Conservation (phyloP, 768 basidiomycete species). For the Calvatia gigantea region DNA sequence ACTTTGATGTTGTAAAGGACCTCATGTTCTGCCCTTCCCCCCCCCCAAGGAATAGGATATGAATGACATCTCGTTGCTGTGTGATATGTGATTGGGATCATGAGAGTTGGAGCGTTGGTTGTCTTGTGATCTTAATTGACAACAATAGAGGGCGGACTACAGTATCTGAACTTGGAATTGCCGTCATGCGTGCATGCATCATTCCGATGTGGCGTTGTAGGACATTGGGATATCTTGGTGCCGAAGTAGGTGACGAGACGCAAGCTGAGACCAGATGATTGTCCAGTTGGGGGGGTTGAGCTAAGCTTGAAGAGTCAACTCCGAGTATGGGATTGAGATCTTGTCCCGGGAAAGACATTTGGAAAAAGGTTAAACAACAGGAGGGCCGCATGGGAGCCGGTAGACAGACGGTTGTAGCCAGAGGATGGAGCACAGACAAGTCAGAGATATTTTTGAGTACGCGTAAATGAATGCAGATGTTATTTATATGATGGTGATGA, state of each 20-base stretch:
- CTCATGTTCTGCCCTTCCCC: no score
- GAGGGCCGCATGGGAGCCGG: neutral
- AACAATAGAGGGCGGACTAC: neutral
- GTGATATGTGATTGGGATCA: neutral
- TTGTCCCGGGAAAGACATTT: neutral
- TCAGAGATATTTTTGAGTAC: neutral
- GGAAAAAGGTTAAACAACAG: neutral
- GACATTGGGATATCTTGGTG: neutral
- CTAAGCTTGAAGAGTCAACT: neutral
- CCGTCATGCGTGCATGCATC: neutral
- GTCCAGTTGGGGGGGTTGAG: neutral
- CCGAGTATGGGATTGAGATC: neutral
- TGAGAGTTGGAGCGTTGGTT: neutral
- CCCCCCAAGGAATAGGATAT: neutral
- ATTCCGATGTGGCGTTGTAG: neutral
- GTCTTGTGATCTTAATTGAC: neutral
- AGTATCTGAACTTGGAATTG: neutral
- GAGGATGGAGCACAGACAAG: no score
- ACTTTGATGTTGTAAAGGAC: neutral
- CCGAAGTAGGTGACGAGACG: neutral
- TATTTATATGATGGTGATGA: neutral
- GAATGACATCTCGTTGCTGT: neutral
- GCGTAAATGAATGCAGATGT: neutral
- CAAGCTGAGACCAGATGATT: neutral
- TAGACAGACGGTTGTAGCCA: neutral